Conservation (phyloP, 257 asterid genomes). For the Solanum paucissectum region DNA sequence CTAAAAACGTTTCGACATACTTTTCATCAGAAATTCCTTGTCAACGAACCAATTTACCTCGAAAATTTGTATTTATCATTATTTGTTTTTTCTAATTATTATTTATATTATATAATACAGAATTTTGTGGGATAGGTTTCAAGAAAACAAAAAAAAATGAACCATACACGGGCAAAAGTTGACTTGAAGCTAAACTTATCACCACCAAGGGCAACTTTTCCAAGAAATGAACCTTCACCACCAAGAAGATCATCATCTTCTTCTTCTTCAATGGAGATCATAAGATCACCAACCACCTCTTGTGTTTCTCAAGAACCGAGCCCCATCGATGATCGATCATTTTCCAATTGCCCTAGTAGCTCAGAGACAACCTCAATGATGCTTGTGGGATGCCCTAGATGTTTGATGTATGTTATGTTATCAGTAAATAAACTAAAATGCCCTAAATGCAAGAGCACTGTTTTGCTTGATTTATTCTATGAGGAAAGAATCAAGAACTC, state of each 20-base stretch:
- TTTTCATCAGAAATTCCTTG: not conserved
- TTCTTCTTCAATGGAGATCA: constrained; percentile 12
- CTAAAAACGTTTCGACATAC: not conserved
- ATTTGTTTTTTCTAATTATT: not conserved
- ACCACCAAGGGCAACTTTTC: constrained; percentile 19
- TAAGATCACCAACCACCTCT: constrained; percentile 25
- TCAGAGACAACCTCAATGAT: constrained; percentile 26
- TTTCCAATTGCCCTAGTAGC: constrained; percentile 7
- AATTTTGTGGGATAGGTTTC: not conserved
- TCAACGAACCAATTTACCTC: not conserved
- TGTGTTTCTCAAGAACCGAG: constrained; percentile 32
- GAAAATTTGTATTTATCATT: not conserved
- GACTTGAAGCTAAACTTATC: constrained; percentile 40
- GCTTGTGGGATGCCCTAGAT: constrained; percentile 44
- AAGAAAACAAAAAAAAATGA: constrained; percentile 12
- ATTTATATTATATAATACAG: not conserved
- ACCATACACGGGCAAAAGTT: constrained; percentile 19
- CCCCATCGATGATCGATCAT: constrained; percentile 1
- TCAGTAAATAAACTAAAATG: constrained; percentile 33
- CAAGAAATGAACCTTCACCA: not conserved
- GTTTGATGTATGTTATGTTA: constrained; percentile 48
- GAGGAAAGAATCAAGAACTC: constrained; percentile 17
- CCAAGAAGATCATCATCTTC: constrained; percentile 5
- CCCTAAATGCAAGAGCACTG: constrained; percentile 49
- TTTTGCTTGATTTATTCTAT: constrained; percentile 40